Percentiles rank a stretch among this genome's conserved stretches.
These are phyloP conservation scores for Exophiala oligosperma DNA, from an alignment of 2,329 filamentous ascomycete genomes.

Conservation along the genomic window DNA sequence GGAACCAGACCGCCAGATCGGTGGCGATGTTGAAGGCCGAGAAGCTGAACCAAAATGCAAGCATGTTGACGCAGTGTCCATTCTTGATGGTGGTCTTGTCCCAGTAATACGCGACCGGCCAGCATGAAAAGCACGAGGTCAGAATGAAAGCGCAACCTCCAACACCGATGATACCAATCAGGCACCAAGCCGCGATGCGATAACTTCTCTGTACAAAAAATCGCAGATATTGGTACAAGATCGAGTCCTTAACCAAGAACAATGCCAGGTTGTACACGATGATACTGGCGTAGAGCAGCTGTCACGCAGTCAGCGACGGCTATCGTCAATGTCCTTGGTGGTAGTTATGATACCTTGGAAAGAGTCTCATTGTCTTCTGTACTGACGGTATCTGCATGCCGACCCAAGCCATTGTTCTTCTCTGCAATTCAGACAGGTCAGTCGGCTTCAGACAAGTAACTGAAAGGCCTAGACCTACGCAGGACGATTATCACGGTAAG, in stretches of 20 bases:
- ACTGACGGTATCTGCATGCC: constrained; percentile 17
- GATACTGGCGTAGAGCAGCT: constrained; percentile 27
- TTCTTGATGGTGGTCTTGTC: constrained; percentile 31
- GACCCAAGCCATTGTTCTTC: constrained; percentile 18
- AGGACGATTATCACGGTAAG: constrained; percentile 16
- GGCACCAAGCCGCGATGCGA: constrained; percentile 11
- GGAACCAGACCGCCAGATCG: constrained; percentile 56
- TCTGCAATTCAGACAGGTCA: constrained; percentile 8
- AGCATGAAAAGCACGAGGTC: constrained; percentile 41
- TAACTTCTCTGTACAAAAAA: constrained; percentile 31
- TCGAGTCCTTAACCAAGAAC: constrained; percentile 36
- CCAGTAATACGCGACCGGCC: constrained; percentile 43
- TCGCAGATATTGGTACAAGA: constrained; percentile 34
- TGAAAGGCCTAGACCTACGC: constrained; percentile 5
- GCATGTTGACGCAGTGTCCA: constrained; percentile 49
- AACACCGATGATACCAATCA: constrained; percentile 13
- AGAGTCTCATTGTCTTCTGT: constrained; percentile 14
- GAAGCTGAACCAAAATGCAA: constrained; percentile 53
- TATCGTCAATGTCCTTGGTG: not conserved
- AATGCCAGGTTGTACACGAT: constrained; percentile 38
- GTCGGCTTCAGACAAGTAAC: not conserved
- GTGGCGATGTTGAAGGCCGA: constrained; percentile 62
- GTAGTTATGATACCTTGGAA: constrained; percentile 7
- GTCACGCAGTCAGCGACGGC: not conserved
- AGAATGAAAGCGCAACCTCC: constrained; percentile 13